A percentile compares a stretch with the other conserved stretches of the same genome.
These are phyloP conservation scores for Cyberlindnera veronae DNA, from an alignment of 805 yeast species.

Conservation along the genomic window DNA sequence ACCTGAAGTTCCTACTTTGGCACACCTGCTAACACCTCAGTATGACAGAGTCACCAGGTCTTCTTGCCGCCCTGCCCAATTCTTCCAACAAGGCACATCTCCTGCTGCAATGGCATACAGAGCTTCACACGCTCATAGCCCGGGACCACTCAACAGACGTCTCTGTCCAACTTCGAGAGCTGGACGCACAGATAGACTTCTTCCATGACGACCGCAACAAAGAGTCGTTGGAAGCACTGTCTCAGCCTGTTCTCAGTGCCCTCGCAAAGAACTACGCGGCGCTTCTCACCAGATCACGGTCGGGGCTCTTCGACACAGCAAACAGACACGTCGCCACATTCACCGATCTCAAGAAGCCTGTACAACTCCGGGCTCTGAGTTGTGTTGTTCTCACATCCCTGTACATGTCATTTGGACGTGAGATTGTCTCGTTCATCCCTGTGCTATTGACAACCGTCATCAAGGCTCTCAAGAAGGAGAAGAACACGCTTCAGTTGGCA, in stretches of 20 bases:
- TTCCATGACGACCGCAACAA: slow-evolving; percentile 23
- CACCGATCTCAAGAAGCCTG: slow-evolving; percentile 26
- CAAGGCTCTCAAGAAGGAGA: slow-evolving; percentile 33
- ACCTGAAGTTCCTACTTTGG: too few relatives aligned
- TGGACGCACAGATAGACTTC: slow-evolving; percentile 20
- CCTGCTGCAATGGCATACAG: slow-evolving; percentile 11
- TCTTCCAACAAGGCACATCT: slow-evolving; percentile 7
- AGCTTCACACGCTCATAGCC: slow-evolving; percentile 10
- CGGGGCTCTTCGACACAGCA: slow-evolving; percentile 28
- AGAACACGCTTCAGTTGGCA: slow-evolving; percentile 21
- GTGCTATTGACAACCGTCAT: slow-evolving; percentile 28
- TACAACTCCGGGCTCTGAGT: slow-evolving; percentile 29
- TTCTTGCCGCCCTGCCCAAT: slow-evolving; percentile 2
- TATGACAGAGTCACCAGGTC: slow-evolving; percentile 1
- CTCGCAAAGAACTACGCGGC: slow-evolving; percentile 25
- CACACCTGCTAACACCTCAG: too few relatives aligned
- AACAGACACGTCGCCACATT: slow-evolving; percentile 29
- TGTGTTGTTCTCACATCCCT: slow-evolving; percentile 28
- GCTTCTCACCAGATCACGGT: slow-evolving; percentile 18
- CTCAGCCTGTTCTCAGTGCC: slow-evolving; percentile 18
- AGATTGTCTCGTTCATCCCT: slow-evolving; percentile 33
- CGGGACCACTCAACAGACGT: slow-evolving; percentile 1
- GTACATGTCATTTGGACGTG: slow-evolving; percentile 32
- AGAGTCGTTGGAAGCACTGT: slow-evolving; percentile 9
- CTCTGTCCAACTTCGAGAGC: slow-evolving; percentile 5